Base-by-base conservation (phyloP, 345 rosid genomes). In the Rubroshorea leprosula region DNA sequence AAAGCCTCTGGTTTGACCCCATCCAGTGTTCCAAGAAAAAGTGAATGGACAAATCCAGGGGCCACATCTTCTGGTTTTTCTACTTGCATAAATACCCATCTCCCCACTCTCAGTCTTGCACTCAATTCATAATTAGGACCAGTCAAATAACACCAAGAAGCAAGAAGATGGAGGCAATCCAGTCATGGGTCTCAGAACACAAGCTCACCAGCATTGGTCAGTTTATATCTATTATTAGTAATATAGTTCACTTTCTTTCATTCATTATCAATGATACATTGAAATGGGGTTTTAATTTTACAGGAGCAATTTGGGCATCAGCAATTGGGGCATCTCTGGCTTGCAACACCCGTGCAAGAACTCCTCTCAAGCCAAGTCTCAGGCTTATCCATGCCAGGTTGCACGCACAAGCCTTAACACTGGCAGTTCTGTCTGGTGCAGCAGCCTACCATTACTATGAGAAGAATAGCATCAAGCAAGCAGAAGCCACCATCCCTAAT, bases 371-470 rank as follows among this genome's bases (percentile, higher is more conserved):
- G 72, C 83, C 92, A 14, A 85, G 89, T 35, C 81, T 82, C 15
- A 78, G 83, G 76, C 81, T 85, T 23, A 82, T 85, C 18, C 88
- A 85, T 70, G 92, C 92, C 8, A 82, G 89, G 84, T 71, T 85
- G 89, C 93, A 85, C 46, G 86, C 89, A 24, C 89, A 85, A 49
- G 93, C 93, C 35, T 29, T 85, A 21, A 85, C 93, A 23, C 31
- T 85, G 69, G 86, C 78, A 12, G 84, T 85, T 45, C 78, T 85
- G 19, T 82, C 93, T 5, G 80, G 89, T 16, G 93, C 89, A 44
- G 89, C 89, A 4, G 76, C 76, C 56, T 85, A 76, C 59, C 84
- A 82, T 54, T 77, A 80, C 66, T 81, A 80, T 38, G 83, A 81
- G 57, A 76, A 76, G 68, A 67, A 49, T 49, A 29, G 39, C 64